phyloP scores from a whole-genome alignment of 371 early-diverging fungal genomes.

The Haplosporangium sp. region DNA sequence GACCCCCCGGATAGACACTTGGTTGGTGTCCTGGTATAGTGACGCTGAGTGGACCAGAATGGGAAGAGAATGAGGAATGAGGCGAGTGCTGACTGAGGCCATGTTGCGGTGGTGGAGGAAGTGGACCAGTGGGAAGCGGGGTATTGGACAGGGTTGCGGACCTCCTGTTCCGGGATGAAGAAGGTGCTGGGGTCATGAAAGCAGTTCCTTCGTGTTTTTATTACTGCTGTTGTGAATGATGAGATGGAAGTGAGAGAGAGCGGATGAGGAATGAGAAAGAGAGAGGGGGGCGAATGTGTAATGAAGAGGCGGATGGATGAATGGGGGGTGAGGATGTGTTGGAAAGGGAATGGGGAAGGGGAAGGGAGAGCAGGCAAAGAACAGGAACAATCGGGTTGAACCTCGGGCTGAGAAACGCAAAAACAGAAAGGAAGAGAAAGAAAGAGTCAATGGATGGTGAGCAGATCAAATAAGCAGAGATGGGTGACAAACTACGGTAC shows the following conservation, averaged over 20 bases:
- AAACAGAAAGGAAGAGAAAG: neutral
- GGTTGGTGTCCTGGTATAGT: slow-evolving; percentile 8
- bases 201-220: neutral
- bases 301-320: neutral
- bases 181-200: slow-evolving; percentile 26
- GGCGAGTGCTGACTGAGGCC: slow-evolving; percentile 23
- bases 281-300: neutral
- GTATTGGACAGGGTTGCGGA: slow-evolving; percentile 38
- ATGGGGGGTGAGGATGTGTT: neutral
- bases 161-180: slow-evolving; percentile 38
- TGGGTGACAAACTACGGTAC: no score
- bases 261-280: neutral
- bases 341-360: neutral
- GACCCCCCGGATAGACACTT: slow-evolving; percentile 9
- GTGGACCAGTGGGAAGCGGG: slow-evolving; percentile 27
- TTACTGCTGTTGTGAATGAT: neutral
- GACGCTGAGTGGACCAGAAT: slow-evolving; percentile 23
- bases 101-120: slow-evolving; percentile 23
- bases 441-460: neutral
- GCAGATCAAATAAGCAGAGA: no score
- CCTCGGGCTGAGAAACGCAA: neutral
- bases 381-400: no score
- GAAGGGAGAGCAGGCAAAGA: no score
- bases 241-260: slow-evolving; percentile 1
- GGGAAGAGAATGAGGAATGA: slow-evolving; percentile 42